Evolutionary conservation across 164 flowering plant species (phyloP).

Genomic region (Umbilicus rupestris): DNA sequence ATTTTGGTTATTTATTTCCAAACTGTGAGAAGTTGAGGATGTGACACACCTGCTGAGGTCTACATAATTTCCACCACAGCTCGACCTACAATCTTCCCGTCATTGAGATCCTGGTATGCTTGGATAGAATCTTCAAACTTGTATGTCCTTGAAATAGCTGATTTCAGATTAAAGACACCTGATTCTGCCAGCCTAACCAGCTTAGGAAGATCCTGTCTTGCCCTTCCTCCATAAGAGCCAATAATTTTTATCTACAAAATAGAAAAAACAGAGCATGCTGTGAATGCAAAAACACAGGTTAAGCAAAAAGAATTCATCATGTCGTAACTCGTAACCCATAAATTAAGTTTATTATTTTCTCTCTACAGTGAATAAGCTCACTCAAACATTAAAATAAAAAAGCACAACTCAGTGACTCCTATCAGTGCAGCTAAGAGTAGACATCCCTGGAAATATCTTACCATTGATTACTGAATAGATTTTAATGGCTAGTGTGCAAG

Average conservation of each 20-base stretch:
- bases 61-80: slow-evolving; percentile 78
- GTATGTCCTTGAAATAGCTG: slow-evolving; percentile 75
- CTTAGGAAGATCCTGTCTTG: slow-evolving; percentile 72
- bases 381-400: background rate
- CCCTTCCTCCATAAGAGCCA: slow-evolving; percentile 72
- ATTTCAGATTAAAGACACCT: slow-evolving; percentile 61
- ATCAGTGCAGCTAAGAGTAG: too few relatives aligned
- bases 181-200: slow-evolving; percentile 72
- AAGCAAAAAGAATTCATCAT: background rate
- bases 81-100: slow-evolving; percentile 66
- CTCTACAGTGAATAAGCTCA: background rate
- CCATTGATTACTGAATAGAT: too few relatives aligned
- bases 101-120: slow-evolving; percentile 72
- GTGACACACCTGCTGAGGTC: background rate
- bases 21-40: background rate
- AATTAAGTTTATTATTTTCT: background rate
- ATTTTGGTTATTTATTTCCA: background rate
- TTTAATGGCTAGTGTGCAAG: too few relatives aligned
- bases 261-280: background rate
- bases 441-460: too few relatives aligned
- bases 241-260: slow-evolving; percentile 51
- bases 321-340: background rate
- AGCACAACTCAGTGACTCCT: background rate
- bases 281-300: background rate
- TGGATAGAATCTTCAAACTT: slow-evolving; percentile 64